Evolutionary conservation across 306 rosid genomes (phyloP), one percentile per base, ranked within the genome.

Genomic region (Rubus parviflorus): DNA sequence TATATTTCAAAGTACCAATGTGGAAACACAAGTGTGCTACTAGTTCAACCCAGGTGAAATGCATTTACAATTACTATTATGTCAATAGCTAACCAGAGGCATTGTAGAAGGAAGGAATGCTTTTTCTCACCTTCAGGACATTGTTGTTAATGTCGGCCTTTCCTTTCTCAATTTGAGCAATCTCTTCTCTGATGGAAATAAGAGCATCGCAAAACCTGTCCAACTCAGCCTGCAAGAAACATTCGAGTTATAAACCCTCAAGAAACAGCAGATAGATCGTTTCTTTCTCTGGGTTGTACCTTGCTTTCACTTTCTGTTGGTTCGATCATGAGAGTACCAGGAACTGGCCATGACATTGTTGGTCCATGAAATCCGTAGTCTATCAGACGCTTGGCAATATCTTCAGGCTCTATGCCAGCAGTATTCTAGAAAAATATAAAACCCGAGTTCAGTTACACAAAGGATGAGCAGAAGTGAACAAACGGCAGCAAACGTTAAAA

Each of bases 231-330:
- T 96, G 97, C 88, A 83, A 77, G 75, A 25, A 42, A 77, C 17
- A 75, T 71, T 48, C 25, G 62, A 53, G 52, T 75, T 82, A 14
- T 62, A 53, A 78, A 74, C 19, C 35, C 71, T 57, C 53, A 58
- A 8, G 17, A 54, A 69, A 42, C 46, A 54, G 20, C 16, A 45
- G 49, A 61, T 20, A 71, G 53, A 37, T 73, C 52, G 49, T 35
- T n/a, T 17, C 54, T 63, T 16, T 71, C 19, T 54, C 40, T 61
- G 30, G 74, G 75, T 8, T 56, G 41, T 88, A 91, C 99, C 91
- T 96, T 96, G 98, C 97, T 90, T 87, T 96, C 99, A 88, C 99
- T 96, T 79, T 96, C 99, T 61, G 98, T 93, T 62, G 99, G 98
- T 83, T 96, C 98, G 73, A 96, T 85, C 99, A 96, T 96, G 87